phyloP scores from a whole-genome alignment of 179 eudicot species.

The Beta corolliflora region DNA sequence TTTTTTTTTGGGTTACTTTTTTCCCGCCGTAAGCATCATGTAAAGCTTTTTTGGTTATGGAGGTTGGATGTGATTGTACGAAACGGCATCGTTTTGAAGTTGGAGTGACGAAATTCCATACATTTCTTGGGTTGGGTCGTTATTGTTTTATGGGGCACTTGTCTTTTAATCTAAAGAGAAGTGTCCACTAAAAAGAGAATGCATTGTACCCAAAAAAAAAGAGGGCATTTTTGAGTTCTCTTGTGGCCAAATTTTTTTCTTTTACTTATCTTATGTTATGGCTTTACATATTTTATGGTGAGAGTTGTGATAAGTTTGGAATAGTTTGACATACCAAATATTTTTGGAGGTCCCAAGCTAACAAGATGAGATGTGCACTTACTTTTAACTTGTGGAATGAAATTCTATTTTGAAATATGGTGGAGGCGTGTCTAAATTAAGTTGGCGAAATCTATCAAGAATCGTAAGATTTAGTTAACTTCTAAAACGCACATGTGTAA shows the following conservation, averaged over 20 bases:
- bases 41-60: constrained; percentile 13
- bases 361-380: constrained; percentile 20
- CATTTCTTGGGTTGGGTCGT: neutral
- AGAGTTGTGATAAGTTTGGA: constrained; percentile 26
- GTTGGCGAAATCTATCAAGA: neutral
- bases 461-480: no score
- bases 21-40: constrained; percentile 39
- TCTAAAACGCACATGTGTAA: no score
- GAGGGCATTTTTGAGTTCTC: constrained; percentile 16
- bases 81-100: constrained; percentile 36
- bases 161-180: constrained; percentile 25
- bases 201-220: constrained; percentile 1
- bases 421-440: neutral
- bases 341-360: constrained; percentile 8
- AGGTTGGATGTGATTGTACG: constrained; percentile 18
- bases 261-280: constrained; percentile 1
- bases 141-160: constrained; percentile 4
- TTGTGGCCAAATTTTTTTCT: constrained; percentile 18
- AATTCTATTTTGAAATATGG: neutral
- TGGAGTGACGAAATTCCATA: constrained; percentile 36
- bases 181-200: constrained; percentile 24
- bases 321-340: constrained; percentile 21
- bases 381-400: constrained; percentile 1
- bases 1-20: constrained; percentile 7
- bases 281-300: constrained; percentile 3